Percentiles rank a stretch among this genome's conserved stretches.
Conservation (phyloP, 75 land plant genomes). For the Picea glauca region DNA sequence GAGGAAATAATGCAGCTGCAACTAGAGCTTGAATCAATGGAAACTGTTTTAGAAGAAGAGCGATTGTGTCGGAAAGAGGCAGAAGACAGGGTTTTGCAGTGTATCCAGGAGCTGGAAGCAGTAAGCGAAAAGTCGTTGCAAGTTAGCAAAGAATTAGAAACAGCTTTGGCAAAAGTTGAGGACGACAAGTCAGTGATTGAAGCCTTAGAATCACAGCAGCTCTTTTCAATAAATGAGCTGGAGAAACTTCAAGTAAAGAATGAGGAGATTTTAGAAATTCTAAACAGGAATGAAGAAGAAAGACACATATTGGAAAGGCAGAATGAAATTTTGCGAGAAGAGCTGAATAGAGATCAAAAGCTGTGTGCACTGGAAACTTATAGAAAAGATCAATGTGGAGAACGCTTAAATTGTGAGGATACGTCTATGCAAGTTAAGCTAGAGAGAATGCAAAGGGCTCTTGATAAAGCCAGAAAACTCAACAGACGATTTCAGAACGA, state of each 20-base stretch:
- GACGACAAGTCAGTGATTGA: conserved; percentile 54
- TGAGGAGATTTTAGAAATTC: conserved; percentile 22
- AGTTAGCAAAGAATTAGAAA: conserved; percentile 23
- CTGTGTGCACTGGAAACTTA: conserved; percentile 10
- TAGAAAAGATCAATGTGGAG: conserved; percentile 12
- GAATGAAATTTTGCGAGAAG: conserved; percentile 21
- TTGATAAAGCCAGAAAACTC: conserved; percentile 50
- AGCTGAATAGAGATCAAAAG: conserved; percentile 17
- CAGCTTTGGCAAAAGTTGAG: conserved; percentile 23
- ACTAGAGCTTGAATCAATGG: conserved; percentile 70
- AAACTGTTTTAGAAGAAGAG: conserved; percentile 56
- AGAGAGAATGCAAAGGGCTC: conserved; percentile 56
- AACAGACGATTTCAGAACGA: conserved; percentile 54
- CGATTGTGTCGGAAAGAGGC: conserved; percentile 28
- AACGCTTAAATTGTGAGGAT: conserved; percentile 19
- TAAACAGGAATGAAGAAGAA: conserved; percentile 45
- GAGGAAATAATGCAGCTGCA: conserved; percentile 60
- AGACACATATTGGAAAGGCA: conserved; percentile 6
- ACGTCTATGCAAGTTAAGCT: conserved; percentile 50
- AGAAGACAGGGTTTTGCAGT: conserved; percentile 30
- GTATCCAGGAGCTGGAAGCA: conserved; percentile 27
- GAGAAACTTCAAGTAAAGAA: conserved; percentile 35
- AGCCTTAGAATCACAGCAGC: conserved; percentile 69
- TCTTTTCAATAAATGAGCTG: conserved; percentile 52
- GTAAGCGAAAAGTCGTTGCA: conserved; percentile 17